phyloP scores from a whole-genome alignment of 371 early-diverging fungal species.

The Rhizopus stolonifer region DNA sequence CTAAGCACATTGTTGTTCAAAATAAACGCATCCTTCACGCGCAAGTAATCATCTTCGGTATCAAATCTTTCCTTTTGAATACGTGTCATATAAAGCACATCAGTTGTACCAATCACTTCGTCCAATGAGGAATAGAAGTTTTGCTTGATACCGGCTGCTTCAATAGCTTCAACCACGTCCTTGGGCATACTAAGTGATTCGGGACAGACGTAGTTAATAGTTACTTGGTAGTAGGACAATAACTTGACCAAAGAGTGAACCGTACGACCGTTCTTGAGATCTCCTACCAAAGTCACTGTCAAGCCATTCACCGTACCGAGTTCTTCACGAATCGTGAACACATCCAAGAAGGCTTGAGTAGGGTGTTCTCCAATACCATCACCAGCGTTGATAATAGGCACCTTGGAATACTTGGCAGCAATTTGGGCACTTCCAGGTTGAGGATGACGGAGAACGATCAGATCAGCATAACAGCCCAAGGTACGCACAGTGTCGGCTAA shows the following conservation, averaged over 20 bases:
- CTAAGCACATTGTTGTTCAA: constrained; percentile 83
- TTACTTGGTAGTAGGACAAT: constrained; percentile 89
- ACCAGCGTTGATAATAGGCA: constrained; percentile 96
- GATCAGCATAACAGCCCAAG: constrained; percentile 87
- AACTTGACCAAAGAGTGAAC: constrained; percentile 94
- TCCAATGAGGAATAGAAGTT: constrained; percentile 73
- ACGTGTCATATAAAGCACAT: constrained; percentile 97
- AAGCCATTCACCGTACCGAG: constrained; percentile 96
- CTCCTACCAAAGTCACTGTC: constrained; percentile 93
- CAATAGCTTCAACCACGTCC: constrained; percentile 77
- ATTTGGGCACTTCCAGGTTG: constrained; percentile 80
- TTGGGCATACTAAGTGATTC: constrained; percentile 82
- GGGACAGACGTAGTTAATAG: constrained; percentile 91
- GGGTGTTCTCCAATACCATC: constrained; percentile 98
- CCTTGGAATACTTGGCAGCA: constrained; percentile 87
- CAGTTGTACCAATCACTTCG: constrained; percentile 80
- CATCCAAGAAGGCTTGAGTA: constrained; percentile 96
- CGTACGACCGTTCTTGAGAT: constrained; percentile 96
- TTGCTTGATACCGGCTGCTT: constrained; percentile 66
- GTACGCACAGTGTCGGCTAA: constrained; percentile 94
- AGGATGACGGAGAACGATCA: constrained; percentile 93
- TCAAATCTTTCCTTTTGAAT: constrained; percentile 95
- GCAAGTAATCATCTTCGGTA: constrained; percentile 75
- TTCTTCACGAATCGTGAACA: constrained; percentile 91
- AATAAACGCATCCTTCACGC: constrained; percentile 75